Evolutionary conservation across 2,329 filamentous ascomycete genomes (phyloP).

Genomic region (Pseudocercospora crystallina): DNA sequence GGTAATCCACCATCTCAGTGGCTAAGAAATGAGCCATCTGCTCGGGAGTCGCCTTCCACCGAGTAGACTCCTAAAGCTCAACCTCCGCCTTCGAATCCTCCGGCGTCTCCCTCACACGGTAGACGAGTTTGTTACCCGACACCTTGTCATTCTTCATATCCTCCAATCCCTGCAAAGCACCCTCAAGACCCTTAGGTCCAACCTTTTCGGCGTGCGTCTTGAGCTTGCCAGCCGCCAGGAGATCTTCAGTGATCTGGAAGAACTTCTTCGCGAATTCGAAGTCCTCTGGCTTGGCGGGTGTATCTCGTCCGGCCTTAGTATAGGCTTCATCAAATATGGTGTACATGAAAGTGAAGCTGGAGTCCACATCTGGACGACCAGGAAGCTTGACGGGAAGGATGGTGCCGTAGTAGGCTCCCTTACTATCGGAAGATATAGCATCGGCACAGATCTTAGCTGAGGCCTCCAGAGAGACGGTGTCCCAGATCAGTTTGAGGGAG

Average conservation of each 20-base stretch:
- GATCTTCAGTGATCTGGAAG: slow-evolving; percentile 38
- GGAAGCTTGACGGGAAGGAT: slow-evolving; percentile 27
- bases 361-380: slow-evolving; percentile 19
- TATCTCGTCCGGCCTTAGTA: slow-evolving; percentile 21
- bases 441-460: slow-evolving; percentile 28
- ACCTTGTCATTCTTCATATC: slow-evolving; percentile 47
- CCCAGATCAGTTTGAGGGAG: slow-evolving; percentile 26
- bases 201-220: slow-evolving; percentile 45
- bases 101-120: slow-evolving; percentile 33
- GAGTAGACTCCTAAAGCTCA: slow-evolving; percentile 15
- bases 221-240: slow-evolving; percentile 46
- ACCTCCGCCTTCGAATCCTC: slow-evolving; percentile 20
- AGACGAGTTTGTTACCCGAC: slow-evolving; percentile 50
- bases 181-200: slow-evolving; percentile 30
- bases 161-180: slow-evolving; percentile 30
- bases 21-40: too few species aligned
- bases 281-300: slow-evolving; percentile 35
- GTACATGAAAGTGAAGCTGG: slow-evolving; percentile 28
- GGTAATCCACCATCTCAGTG: too few species aligned
- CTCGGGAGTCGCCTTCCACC: neutral
- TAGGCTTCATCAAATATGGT: slow-evolving; percentile 30
- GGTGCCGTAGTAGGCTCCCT: slow-evolving; percentile 24
- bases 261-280: slow-evolving; percentile 46
- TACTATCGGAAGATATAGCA: slow-evolving; percentile 23
- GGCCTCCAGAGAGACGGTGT: slow-evolving; percentile 24